Base-by-base conservation (phyloP, 2,329 filamentous ascomycete genomes). In the Penicillium sp. region DNA sequence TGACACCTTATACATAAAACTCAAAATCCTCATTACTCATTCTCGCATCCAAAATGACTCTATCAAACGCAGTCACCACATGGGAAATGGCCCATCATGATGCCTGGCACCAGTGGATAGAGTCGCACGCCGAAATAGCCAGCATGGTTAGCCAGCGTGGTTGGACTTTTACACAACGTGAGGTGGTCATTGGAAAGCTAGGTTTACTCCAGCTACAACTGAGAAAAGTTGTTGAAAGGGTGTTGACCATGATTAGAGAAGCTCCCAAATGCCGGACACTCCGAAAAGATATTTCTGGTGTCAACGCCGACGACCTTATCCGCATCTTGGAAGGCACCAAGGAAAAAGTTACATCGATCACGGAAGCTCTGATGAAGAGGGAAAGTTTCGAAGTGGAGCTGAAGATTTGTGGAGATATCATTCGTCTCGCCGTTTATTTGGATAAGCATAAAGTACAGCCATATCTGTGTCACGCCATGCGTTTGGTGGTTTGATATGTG, bases 21-120 rank as follows among this genome's bases (percentile, higher is more conserved):
- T 7, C 14, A 16, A 34, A 36, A n/a, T 36, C 7, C 7, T 36
- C 13, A n/a, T 5, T n/a, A 13, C 3, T n/a, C 13, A 36, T 36
- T 6, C 14, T n/a, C 13, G 14, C 6, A 1, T 11, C n/a, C 21
- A 27, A 6, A 7, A 48, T 48, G 46, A 3, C 36, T 22, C 9
- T 7, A 11, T 5, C 21, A 4, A 4, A 18, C 18, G 21, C 3
- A 7, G 2, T 34, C 2, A 16, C 39, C 0, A 44, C 6, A 5
- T 43, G 27, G 39, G 47, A 49, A 7, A 21, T 18, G n/a, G 47
- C 18, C 6, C 44, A 49, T 5, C 29, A 44, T 2, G 9, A 49
- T 2, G 47, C 38, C 21, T 43, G 39, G 39, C 10, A 31, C 1
- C 18, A 36, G 3, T 44, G 31, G 2, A 39, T 43, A 4, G 5